phyloP scores from a whole-genome alignment of 192 early-diverging fungal genomes.

The Lobosporangium transversale region DNA sequence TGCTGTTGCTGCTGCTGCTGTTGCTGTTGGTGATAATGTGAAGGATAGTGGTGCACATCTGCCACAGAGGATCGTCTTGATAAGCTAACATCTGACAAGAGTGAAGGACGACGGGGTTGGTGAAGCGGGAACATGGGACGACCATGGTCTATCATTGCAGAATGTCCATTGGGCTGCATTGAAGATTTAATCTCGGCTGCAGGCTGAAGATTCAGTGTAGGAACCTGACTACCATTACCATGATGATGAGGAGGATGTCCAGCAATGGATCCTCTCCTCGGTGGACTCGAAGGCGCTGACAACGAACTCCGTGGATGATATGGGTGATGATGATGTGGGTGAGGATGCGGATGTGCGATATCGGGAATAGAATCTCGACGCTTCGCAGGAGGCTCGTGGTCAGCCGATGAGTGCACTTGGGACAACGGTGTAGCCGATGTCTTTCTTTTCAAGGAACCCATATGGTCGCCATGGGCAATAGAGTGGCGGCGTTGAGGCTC shows the following conservation, averaged over 20 bases:
- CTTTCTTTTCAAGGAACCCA: constrained; percentile 44
- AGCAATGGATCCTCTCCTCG: constrained; percentile 26
- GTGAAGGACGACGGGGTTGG: constrained; percentile 45
- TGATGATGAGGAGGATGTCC: constrained; percentile 6
- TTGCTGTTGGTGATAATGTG: constrained; percentile 22
- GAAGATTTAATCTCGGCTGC: constrained; percentile 48
- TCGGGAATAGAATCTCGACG: constrained; percentile 51
- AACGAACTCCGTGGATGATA: constrained; percentile 35
- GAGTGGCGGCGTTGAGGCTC: constrained; percentile 51
- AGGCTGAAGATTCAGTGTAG: constrained; percentile 43
- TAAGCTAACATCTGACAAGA: constrained; percentile 37
- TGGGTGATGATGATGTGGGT: constrained; percentile 14
- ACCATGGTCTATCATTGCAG: constrained; percentile 24
- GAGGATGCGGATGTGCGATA: constrained; percentile 13
- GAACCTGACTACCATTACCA: constrained; percentile 12
- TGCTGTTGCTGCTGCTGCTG: too few species aligned
- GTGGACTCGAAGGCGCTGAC: constrained; percentile 45
- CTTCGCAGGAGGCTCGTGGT: constrained; percentile 38
- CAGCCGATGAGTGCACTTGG: constrained; percentile 37
- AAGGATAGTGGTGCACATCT: constrained; percentile 35
- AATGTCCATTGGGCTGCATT: constrained; percentile 4
- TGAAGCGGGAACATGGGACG: constrained; percentile 39
- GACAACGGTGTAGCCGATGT: constrained; percentile 46
- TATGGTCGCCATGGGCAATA: constrained; percentile 39
- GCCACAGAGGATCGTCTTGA: constrained; percentile 46